phyloP scores from a whole-genome alignment of 2,329 filamentous ascomycete species.

The Aspergillus uvarum region DNA sequence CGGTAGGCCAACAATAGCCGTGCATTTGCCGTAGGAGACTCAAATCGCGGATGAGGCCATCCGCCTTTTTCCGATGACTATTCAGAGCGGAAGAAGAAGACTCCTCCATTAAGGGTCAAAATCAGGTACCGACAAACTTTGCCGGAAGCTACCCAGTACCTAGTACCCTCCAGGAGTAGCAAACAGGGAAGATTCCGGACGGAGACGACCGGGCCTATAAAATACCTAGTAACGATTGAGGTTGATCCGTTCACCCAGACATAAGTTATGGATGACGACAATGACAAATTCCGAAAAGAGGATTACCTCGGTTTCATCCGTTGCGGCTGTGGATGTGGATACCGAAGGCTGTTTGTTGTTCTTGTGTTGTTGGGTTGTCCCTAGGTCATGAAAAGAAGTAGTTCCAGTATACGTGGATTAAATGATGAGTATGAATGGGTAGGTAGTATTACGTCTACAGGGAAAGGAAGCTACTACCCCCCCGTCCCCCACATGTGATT shows the following conservation, averaged over 20 bases:
- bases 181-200: not conserved
- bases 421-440: too few species aligned
- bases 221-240: not conserved
- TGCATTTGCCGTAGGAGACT: conserved; percentile 20
- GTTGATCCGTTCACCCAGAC: not conserved
- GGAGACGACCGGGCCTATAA: not conserved
- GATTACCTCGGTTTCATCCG: too few species aligned
- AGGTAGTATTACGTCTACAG: not conserved
- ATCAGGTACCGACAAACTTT: conserved; percentile 24
- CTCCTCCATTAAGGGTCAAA: not conserved
- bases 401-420: too few species aligned
- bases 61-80: conserved; percentile 37
- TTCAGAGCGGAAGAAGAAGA: conserved; percentile 15
- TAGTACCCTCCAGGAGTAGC: not conserved
- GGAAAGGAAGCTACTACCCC: not conserved
- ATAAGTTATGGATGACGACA: not conserved
- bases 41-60: conserved; percentile 2
- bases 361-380: too few species aligned
- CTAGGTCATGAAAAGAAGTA: too few species aligned
- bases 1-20: not conserved
- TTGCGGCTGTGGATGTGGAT: too few species aligned
- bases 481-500: conserved; percentile 22
- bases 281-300: not conserved
- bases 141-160: conserved; percentile 14
- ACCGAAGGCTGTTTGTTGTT: too few species aligned